Evolutionary conservation across 768 basidiomycete genomes (phyloP), one percentile per base, ranked within the genome.

Genomic region (Coprinopsis sp.): DNA sequence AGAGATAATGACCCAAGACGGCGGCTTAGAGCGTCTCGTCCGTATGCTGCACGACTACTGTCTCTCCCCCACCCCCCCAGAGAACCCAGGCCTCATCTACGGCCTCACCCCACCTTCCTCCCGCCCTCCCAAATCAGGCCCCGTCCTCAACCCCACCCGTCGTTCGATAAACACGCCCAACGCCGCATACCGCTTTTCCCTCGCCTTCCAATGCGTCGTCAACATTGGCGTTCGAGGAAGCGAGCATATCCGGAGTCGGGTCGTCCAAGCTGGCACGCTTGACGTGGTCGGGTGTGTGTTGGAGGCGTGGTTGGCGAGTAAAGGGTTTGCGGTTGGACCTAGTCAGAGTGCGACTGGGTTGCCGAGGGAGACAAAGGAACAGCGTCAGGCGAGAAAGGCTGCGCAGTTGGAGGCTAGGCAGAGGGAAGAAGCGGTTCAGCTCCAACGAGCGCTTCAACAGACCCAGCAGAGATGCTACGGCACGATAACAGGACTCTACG

Each of bases 1-100:
- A 49, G 96, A 99, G 68, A 97, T 96, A 56, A 89, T 99, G 79
- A 95, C 93, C 23, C 84, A 88, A 78, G 95, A 98, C 59, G 96
- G 96, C 37, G 96, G 96, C 1, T 81, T 99, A 14, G 96, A 99
- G 61, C 85, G 95, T 12, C 84, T 99, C 24, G 88, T 98, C 12
- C 81, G 88, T 47, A 91, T 99, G 52, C 74, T 95, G 8, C 87
- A 87, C 58, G 89, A 93, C 51, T 91, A 90, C 56, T 92, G 91
- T 64, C 66, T 90, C 19, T 82, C 76, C 51, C 89, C 90, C 1
- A 87, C 90, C 1, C 84, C 84, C 0, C 87, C 87, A 33, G 87
- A 88, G 55, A 87, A 85, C 57, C 82, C 86, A 1, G 72, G 83
- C 23, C 54, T 82, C 33, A 75, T 91, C 50, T 91, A 91, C 56